Evolutionary conservation across 2,329 filamentous ascomycete genomes (phyloP), one percentile per base, ranked within the genome.

Genomic region (Huntiella omanensis): DNA sequence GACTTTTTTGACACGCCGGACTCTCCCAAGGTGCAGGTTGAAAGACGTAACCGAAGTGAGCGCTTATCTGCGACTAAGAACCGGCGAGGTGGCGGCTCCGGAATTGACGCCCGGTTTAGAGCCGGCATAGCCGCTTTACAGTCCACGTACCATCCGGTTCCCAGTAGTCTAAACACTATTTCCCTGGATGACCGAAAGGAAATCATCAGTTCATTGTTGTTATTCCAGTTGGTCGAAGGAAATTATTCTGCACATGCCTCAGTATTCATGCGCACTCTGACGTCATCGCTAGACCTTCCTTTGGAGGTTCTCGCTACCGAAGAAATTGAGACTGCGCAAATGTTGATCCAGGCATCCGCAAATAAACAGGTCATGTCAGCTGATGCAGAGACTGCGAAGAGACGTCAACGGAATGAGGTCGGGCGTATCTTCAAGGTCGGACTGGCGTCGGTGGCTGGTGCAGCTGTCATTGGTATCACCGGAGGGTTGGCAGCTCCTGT

Each of bases 401-500:
- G 80, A 46, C 71, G 71, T 11, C 77, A 87, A 52, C 72, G 83
- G 49, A 82, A 80, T 46, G 75, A 82, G 53, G 63, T 71, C 6
- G 69, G 74, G 15, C 69, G 86, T 6, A 81, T 81, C 58, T 93
- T 84, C 83, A 95, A 94, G 58, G 85, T 95, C 15, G 85, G 87
- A 0, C 67, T 95, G 19, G 88, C 87, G 0, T 83, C 82, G 6
- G 84, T 92, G 0, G 86, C 84, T 0, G 88, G 88, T 8, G 88
- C 88, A 1, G 83, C 83, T 0, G 66, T 94, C 1, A 87, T 95
- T n/a, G 87, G 87, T 4, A 73, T 95, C 3, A 94, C 86, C 0
- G 87, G 87, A 13, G 87, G 87, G 2, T 68, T 94, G n/a, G 87
- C 87, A 1, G 86, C 87, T 1, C 87, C 87, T 0, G 67, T 93